Conservation (phyloP, 495 filamentous ascomycete species). For the Hyaloscypha finlandica region DNA sequence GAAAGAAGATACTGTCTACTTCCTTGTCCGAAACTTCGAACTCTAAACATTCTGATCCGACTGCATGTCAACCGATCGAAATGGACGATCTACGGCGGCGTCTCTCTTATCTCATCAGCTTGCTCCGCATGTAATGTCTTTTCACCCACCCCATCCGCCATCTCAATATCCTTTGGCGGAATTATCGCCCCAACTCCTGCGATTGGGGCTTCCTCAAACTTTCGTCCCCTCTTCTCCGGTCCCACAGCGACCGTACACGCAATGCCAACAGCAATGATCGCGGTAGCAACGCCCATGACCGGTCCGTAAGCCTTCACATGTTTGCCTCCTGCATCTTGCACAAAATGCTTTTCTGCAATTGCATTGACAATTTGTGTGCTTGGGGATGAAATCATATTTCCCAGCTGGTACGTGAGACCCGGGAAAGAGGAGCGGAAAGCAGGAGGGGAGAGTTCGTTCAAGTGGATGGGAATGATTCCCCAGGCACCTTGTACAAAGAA, state of each 20-base stretch:
- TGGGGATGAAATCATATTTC: conserved; percentile 74
- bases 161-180: conserved; percentile 9
- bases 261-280: conserved; percentile 67
- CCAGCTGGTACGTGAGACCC: conserved; percentile 70
- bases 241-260: conserved; percentile 59
- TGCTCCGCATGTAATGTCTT: too few species aligned
- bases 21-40: too few species aligned
- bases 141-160: neutral
- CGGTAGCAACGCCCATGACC: conserved; percentile 68
- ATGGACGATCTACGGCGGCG: too few species aligned
- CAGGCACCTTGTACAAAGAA: conserved; percentile 79
- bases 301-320: conserved; percentile 66
- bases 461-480: conserved; percentile 77
- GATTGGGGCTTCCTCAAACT: conserved; percentile 62
- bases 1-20: too few species aligned
- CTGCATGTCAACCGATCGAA: too few species aligned
- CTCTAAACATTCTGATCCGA: too few species aligned
- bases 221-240: conserved; percentile 65
- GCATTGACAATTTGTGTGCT: conserved; percentile 65
- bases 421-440: conserved; percentile 73
- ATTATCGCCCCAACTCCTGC: conserved; percentile 41
- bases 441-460: conserved; percentile 75
- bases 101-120: too few species aligned
- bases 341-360: conserved; percentile 56
- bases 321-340: conserved; percentile 49